Evolutionary conservation across 345 rosid genomes (phyloP).

Genomic region (Xanthoceras sorbifolium): DNA sequence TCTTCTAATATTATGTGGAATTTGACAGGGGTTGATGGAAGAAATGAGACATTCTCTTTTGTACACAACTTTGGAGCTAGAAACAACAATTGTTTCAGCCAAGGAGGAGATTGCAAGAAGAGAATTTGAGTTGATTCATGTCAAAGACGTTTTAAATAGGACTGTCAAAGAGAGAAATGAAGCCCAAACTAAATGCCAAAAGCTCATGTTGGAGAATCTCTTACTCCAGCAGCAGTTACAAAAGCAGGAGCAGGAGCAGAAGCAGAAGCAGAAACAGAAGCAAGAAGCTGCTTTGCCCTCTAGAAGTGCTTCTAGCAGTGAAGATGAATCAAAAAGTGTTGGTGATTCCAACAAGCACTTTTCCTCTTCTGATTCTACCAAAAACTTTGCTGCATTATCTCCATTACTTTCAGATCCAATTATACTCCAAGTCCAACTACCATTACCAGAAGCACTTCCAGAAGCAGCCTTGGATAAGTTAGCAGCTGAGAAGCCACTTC

Average conservation of each 20-base stretch:
- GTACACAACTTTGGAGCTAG: slow-evolving; percentile 50
- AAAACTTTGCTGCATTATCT: slow-evolving; percentile 8
- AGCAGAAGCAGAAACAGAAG: slow-evolving; percentile 22
- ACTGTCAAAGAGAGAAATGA: slow-evolving; percentile 49
- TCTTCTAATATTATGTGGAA: background rate
- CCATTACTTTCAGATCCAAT: slow-evolving; percentile 15
- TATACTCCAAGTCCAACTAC: background rate
- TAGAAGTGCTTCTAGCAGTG: slow-evolving; percentile 29
- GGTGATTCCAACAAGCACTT: slow-evolving; percentile 16
- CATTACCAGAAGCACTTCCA: slow-evolving; percentile 1
- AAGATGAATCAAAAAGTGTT: slow-evolving; percentile 41
- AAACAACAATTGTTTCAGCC: slow-evolving; percentile 44
- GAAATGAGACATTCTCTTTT: slow-evolving; percentile 43
- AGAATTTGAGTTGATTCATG: slow-evolving; percentile 43
- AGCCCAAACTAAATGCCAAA: slow-evolving; percentile 37
- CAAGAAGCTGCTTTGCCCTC: slow-evolving; percentile 15
- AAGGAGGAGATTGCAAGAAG: slow-evolving; percentile 50
- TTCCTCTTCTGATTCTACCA: slow-evolving; percentile 22
- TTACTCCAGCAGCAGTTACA: slow-evolving; percentile 31
- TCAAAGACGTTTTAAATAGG: slow-evolving; percentile 42
- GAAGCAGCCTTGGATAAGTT: slow-evolving; percentile 29
- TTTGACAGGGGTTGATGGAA: slow-evolving; percentile 45
- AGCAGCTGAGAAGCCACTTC: slow-evolving; percentile 47
- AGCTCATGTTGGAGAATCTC: slow-evolving; percentile 39
- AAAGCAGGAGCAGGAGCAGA: slow-evolving; percentile 17